These are phyloP conservation scores for Kurtzmaniella quercitrusa DNA, from an alignment of 1,139 yeast genomes.

Conservation along the genomic window DNA sequence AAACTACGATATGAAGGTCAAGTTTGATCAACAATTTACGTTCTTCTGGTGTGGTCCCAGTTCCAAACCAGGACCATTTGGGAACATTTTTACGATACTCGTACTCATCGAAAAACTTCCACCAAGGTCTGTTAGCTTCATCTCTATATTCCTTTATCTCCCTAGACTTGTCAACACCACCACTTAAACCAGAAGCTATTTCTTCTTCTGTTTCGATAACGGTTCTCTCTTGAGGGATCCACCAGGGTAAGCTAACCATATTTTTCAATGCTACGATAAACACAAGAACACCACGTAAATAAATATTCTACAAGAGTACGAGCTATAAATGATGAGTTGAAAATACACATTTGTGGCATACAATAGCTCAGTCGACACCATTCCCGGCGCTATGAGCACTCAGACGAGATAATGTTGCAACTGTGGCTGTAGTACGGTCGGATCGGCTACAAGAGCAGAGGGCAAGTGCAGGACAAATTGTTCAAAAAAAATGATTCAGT, in stretches of 20 bases:
- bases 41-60: slow-evolving; percentile 16
- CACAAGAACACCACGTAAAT: not conserved
- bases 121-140: slow-evolving; percentile 27
- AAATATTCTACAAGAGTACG: not conserved
- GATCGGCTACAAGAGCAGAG: not conserved
- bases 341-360: too few relatives aligned
- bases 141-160: slow-evolving; percentile 21
- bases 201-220: slow-evolving; percentile 6
- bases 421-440: not conserved
- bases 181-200: not conserved
- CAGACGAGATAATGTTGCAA: not conserved
- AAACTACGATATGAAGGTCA: slow-evolving; percentile 22
- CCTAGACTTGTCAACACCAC: slow-evolving; percentile 3
- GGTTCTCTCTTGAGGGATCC: slow-evolving; percentile 7
- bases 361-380: not conserved
- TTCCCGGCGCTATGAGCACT: not conserved
- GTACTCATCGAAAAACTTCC: slow-evolving; percentile 27
- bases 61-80: slow-evolving; percentile 22
- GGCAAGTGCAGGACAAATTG: too few relatives aligned
- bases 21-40: slow-evolving; percentile 21
- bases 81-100: slow-evolving; percentile 21
- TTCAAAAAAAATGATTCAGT: too few relatives aligned
- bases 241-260: slow-evolving; percentile 5
- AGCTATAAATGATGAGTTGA: too few relatives aligned
- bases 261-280: too few relatives aligned